These are phyloP conservation scores for Tuber brumale DNA, from an alignment of 495 filamentous ascomycete species.

Conservation along the genomic window DNA sequence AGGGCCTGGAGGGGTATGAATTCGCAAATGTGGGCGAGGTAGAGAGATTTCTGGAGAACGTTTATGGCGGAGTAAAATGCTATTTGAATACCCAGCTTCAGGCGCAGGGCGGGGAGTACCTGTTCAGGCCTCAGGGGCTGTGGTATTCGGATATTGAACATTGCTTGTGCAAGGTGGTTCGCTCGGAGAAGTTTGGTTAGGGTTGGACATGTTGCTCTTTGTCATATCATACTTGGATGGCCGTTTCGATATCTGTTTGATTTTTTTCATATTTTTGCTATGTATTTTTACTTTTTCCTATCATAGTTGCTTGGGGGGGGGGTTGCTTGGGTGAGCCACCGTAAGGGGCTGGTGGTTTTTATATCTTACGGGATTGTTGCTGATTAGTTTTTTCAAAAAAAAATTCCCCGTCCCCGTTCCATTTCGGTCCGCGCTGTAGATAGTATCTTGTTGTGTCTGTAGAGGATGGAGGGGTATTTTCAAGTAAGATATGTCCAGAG, in stretches of 20 bases:
- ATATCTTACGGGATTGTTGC: background rate
- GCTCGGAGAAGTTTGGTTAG: constrained; percentile 19
- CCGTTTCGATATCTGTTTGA: background rate
- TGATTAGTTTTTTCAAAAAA: background rate
- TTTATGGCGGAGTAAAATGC: constrained; percentile 11
- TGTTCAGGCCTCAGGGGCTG: constrained; percentile 16
- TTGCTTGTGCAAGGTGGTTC: constrained; percentile 31
- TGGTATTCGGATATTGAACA: constrained; percentile 33
- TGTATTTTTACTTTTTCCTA: background rate
- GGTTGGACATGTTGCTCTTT: background rate
- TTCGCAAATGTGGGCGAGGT: constrained; percentile 5
- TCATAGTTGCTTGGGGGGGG: background rate
- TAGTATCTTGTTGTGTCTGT: background rate
- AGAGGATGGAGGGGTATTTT: background rate
- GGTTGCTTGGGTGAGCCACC: background rate
- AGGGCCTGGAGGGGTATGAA: constrained; percentile 9
- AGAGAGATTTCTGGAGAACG: constrained; percentile 11
- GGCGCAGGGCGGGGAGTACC: background rate
- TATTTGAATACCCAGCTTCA: constrained; percentile 8
- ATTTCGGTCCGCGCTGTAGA: background rate
- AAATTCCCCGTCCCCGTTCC: too few relatives aligned
- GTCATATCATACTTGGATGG: background rate
- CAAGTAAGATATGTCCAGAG: background rate
- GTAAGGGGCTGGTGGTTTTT: background rate
- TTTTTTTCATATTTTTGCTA: background rate